Percentiles rank a stretch among this genome's conserved stretches.
phyloP scores from a whole-genome alignment of 1,139 yeast species.

The Scheffersomyces insectosa region DNA sequence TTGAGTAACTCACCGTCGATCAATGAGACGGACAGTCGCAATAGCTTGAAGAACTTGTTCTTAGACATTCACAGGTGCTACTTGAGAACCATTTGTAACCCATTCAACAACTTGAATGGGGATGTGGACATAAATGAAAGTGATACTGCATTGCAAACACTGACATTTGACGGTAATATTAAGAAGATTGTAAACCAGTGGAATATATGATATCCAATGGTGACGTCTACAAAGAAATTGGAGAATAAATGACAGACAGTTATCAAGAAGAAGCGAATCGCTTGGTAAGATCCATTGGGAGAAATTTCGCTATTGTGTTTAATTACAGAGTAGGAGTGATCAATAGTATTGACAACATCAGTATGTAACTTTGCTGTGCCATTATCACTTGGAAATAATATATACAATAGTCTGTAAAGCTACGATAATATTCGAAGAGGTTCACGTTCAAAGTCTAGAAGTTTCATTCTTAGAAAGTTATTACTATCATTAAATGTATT shows the following conservation, averaged over 20 bases:
- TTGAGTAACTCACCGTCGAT: conserved; percentile 9
- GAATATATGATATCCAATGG: conserved; percentile 16
- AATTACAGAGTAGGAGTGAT: too few relatives aligned
- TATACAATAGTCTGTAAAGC: too few relatives aligned
- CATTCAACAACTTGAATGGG: conserved; percentile 37
- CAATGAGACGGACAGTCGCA: neutral
- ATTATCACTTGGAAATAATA: too few relatives aligned
- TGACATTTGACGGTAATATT: conserved; percentile 40
- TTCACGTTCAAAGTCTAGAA: too few relatives aligned
- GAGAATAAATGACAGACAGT: neutral
- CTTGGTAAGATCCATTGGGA: too few relatives aligned
- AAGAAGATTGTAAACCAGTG: conserved; percentile 34
- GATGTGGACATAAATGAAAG: conserved; percentile 13
- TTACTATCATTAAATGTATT: too few relatives aligned
- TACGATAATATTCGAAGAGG: too few relatives aligned
- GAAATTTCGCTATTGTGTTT: too few relatives aligned
- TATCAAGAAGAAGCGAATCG: too few relatives aligned
- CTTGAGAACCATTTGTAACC: conserved; percentile 54
- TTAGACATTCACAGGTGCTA: conserved; percentile 49
- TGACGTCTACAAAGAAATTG: neutral
- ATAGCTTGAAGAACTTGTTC: conserved; percentile 30
- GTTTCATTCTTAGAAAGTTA: too few relatives aligned
- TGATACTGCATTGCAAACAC: conserved; percentile 30
- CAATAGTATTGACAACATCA: too few relatives aligned
- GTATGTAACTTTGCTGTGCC: too few relatives aligned